Base-by-base conservation (phyloP, 2,329 filamentous ascomycete species). In the Penicillium sp. region DNA sequence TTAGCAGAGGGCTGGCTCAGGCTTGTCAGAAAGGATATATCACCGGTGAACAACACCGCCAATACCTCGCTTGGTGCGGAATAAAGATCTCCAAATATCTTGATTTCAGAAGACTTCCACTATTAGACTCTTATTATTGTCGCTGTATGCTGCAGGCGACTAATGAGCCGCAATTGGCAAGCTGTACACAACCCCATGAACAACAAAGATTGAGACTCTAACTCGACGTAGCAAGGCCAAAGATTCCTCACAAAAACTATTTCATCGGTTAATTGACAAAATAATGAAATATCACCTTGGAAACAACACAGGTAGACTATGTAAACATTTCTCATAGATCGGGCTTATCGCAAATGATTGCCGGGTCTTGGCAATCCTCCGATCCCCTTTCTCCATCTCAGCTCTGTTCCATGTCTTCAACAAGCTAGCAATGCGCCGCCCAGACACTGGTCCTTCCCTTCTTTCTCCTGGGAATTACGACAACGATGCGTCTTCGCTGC, bases 381-480 rank as follows among this genome's bases (percentile, higher is more conserved):
- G 41, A 54, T 52, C 50, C 43, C 48, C 34, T 39, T 52, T 53
- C 42, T 42, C 21, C 34, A 43, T 40, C 33, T 35, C 49, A 45
- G 37, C 52, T 47, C 31, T 29, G 49, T 51, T 48, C 52, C 51
- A 64, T 63, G 62, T 50, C 55, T 57, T 53, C 56, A 49, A 53
- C 55, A 56, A 50, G 58, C 32, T 58, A 60, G 50, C 58, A 56
- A 61, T 61, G 58, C 51, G 51, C 43, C 51, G 32, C 21, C 53
- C 48, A 37, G 51, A 54, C 26, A n/a, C 31, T 22, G 62, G 61
- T 44, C 60, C 61, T 28, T 77, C 76, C 40, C 75, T 85, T 42
- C 78, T 87, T 41, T 84, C 82, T 12, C 82, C 83, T 35, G 68
- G 73, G 53, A 76, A 74, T 42, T 84, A 85, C 72, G 83, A 87